phyloP scores from a whole-genome alignment of 2,329 filamentous ascomycete genomes.

The Cercospora sp. region DNA sequence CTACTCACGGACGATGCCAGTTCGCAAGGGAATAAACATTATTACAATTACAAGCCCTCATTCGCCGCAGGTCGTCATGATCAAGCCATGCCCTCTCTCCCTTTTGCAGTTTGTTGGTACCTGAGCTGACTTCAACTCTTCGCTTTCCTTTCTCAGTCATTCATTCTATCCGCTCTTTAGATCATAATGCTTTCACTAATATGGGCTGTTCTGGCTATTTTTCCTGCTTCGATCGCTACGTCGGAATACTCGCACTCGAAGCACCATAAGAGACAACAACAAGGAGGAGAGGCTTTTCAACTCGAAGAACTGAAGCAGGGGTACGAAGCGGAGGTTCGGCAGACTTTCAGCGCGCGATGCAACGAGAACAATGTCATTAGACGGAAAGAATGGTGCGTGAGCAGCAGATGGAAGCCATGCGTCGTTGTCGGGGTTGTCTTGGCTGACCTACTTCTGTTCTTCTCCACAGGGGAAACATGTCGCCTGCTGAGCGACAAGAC shows the following conservation, averaged over 20 bases:
- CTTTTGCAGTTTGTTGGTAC: not conserved
- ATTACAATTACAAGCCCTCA: not conserved
- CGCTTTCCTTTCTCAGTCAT: not conserved
- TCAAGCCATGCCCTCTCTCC: not conserved
- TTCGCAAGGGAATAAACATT: not conserved
- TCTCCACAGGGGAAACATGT: slow-evolving; percentile 24
- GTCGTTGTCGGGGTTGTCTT: not conserved
- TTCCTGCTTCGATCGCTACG: not conserved
- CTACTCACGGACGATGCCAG: not conserved
- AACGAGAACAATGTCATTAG: slow-evolving; percentile 29
- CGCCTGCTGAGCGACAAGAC: slow-evolving; percentile 27
- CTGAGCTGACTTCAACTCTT: not conserved
- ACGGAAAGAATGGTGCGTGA: slow-evolving; percentile 31
- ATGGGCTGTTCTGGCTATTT: not conserved
- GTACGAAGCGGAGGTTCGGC: not conserved
- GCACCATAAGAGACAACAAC: not conserved
- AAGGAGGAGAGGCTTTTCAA: not conserved
- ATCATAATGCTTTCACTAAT: not conserved
- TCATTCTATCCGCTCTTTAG: not conserved
- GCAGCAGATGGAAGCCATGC: not conserved
- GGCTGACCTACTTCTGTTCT: not conserved
- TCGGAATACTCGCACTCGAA: not conserved
- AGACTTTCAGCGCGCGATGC: slow-evolving; percentile 21
- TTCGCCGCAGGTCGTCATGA: not conserved
- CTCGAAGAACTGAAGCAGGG: not conserved